Conservation (phyloP, 208 protist genomes). For the Crithidia bombi region DNA sequence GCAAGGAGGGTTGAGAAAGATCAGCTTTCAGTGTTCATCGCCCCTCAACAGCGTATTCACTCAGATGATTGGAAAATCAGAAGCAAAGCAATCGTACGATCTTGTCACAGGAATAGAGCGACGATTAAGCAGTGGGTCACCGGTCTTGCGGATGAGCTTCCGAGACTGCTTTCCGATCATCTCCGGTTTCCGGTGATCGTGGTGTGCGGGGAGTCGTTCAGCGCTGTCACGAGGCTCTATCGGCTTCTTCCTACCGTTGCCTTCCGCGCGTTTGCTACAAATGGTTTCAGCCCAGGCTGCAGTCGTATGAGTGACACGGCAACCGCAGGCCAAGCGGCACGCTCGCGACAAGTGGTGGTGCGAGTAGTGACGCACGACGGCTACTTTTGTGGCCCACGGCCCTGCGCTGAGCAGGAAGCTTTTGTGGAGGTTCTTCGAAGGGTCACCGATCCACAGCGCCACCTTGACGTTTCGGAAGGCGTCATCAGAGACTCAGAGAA, state of each 20-base stretch:
- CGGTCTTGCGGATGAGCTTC: not conserved
- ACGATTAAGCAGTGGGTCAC: not conserved
- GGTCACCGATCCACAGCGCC: too few species aligned
- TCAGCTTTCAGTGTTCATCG: too few species aligned
- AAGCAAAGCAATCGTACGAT: not conserved
- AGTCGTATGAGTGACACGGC: not conserved
- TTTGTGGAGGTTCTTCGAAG: conserved; percentile 13
- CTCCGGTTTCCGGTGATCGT: conserved; percentile 25
- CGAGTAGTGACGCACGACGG: conserved; percentile 37
- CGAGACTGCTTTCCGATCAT: conserved; percentile 8
- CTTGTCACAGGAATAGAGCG: not conserved
- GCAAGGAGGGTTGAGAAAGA: too few species aligned
- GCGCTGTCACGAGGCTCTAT: conserved; percentile 21
- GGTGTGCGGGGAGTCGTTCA: conserved; percentile 21
- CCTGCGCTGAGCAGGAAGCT: not conserved
- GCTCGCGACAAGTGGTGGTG: too few species aligned
- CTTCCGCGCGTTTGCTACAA: not conserved
- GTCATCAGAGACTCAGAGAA: not conserved
- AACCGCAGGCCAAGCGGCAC: not conserved
- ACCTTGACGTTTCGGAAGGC: too few species aligned
- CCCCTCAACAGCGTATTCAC: too few species aligned
- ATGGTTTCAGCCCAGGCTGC: not conserved
- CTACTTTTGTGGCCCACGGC: conserved; percentile 7
- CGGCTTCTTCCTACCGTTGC: conserved; percentile 17
- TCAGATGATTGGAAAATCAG: too few species aligned